Evolutionary conservation across 495 filamentous ascomycete genomes (phyloP), one percentile per base, ranked within the genome.

Genomic region (Beverwykella pulmonaria): DNA sequence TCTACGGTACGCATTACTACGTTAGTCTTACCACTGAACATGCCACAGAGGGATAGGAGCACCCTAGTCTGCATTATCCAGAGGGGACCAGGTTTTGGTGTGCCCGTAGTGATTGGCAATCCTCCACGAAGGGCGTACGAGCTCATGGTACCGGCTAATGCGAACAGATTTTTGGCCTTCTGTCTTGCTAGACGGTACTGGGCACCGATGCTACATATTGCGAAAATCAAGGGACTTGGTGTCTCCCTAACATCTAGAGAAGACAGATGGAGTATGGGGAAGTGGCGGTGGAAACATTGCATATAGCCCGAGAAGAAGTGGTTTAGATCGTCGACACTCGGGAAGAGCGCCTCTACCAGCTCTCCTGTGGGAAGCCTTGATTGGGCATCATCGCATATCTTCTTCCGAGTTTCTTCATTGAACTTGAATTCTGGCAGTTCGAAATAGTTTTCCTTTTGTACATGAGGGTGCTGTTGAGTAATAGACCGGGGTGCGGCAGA

Each of bases 21-120:
- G 20, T 30, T 56, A 14, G 53, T 50, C 29, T 65, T 65, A 1
- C 53, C 62, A 44, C 62, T 57, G 26, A 65, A 65, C 19, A 65
- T 65, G 22, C 62, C 62, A 39, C 44, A 57, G 10, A 65, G 17
- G 20, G 32, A 50, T 12, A 65, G 53, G 20, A 65, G 53, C 6
- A 58, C 44, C 25, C 53, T 27, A 10, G 62, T 58, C 27, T 65
- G 62, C 52, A 57, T 56, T 25, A 57, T 50, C 62, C 62, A 65
- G 8, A 59, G 20, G 3, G 62, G 53, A 5, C 30, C 53, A 48
- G 57, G 57, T 29, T 32, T 20, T 9, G 57, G 57, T 19, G 57
- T 60, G 1, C 57, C 57, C 20, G 23, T 20, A 20, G 26, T 44
- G 57, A 60, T 57, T n/a, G 62, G 36, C 15, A 55, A 20, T 8